Percentiles rank a stretch among this genome's conserved stretches.
phyloP scores from a whole-genome alignment of 768 basidiomycete genomes.

The Sporobolomyces phaffii region DNA sequence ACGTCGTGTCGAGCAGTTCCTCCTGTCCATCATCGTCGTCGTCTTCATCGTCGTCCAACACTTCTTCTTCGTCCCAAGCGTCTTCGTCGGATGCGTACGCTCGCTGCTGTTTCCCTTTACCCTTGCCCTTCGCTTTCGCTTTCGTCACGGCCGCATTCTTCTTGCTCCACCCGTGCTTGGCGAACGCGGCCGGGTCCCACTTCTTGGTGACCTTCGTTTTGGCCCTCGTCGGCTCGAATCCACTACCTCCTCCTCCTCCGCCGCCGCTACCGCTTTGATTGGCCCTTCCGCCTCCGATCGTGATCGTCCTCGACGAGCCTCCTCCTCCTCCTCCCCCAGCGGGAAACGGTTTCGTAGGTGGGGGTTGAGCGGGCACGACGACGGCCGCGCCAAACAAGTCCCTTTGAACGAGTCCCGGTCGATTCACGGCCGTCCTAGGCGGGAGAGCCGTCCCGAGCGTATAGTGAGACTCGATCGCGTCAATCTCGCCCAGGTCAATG shows the following conservation, averaged over 20 bases:
- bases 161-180: slow-evolving; percentile 56
- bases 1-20: slow-evolving; percentile 45
- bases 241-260: slow-evolving; percentile 11
- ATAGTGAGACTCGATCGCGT: slow-evolving; percentile 31
- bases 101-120: slow-evolving; percentile 43
- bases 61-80: slow-evolving; percentile 51
- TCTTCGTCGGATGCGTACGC: slow-evolving; percentile 43
- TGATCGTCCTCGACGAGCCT: slow-evolving; percentile 14
- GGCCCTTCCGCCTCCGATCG: no score
- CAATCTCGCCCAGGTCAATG: slow-evolving; percentile 37
- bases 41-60: slow-evolving; percentile 52
- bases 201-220: slow-evolving; percentile 63
- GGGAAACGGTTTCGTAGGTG: neutral
- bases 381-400: slow-evolving; percentile 26
- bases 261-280: no score
- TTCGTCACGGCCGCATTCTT: slow-evolving; percentile 52
- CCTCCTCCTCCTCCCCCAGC: slow-evolving; percentile 10
- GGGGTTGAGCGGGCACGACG: no score
- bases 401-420: slow-evolving; percentile 24
- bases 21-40: slow-evolving; percentile 50
- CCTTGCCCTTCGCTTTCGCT: slow-evolving; percentile 56
- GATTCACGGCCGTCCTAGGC: slow-evolving; percentile 19
- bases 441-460: slow-evolving; percentile 8
- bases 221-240: slow-evolving; percentile 45
- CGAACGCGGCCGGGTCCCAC: slow-evolving; percentile 87